Evolutionary conservation across 164 flowering plant species (phyloP), one percentile per base, ranked within the genome.

Genomic region (Sedum album): DNA sequence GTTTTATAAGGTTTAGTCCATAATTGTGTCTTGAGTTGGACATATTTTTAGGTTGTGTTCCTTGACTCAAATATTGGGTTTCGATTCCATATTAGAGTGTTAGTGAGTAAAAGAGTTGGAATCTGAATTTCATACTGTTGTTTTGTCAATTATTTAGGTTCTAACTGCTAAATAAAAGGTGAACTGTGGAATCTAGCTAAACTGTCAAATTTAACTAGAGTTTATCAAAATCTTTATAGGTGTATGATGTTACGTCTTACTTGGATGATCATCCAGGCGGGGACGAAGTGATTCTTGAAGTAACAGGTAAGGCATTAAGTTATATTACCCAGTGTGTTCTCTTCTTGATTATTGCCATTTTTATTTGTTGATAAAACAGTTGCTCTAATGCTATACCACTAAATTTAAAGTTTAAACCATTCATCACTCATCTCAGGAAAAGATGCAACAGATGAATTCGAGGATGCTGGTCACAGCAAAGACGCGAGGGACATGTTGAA

Each of bases 201-300:
- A 4, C 30, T 20, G 21, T 62, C 25, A 25, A 13, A 41, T 33
- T 21, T 23, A n/a, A 36, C 46, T 36, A 26, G 30, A 23, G 26
- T 36, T 10, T 36, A 31, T 8, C n/a, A 14, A 4, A 21, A 35
- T 38, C 44, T 49, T 74, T 6, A 11, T 80, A 93, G 98, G 93
- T 93, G 1, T 93, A 93, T 70, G 93, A 93, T 76, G 88, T 91
- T 64, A 80, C 95, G 26, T 60, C 80, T 15, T 94, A 90, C 75
- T 72, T 93, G 83, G 97, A 93, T 46, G 97, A 91, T 49, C 98
- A 93, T 67, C 97, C 98, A 1, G 98, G 98, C 26, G 98, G 98
- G 70, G 97, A 93, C 67, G 96, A 93, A 69, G 86, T 89, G n/a
- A 68, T 90, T 33, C 79, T 89, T 55, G 76, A 73, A 23, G 83